Percentiles rank a stretch among this genome's conserved stretches.
Evolutionary conservation across 164 flowering plant genomes (phyloP).

Genomic region (Magnolia sinica): DNA sequence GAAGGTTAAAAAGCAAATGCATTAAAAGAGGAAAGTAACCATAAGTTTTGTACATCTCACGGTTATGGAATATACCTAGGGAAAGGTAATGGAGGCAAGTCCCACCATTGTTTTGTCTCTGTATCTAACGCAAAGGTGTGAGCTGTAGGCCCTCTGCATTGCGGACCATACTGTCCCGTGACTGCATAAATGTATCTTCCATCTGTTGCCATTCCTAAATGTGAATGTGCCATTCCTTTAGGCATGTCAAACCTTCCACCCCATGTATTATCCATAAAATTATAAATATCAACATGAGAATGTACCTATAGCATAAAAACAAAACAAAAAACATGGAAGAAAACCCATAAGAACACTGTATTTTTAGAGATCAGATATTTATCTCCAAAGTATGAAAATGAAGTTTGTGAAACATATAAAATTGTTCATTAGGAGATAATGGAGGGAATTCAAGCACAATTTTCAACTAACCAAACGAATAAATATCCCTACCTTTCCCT

Average conservation of each 20-base stretch:
- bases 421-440: background rate
- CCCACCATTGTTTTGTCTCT: slow-evolving; percentile 58
- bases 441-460: background rate
- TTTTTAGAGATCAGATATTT: background rate
- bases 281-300: slow-evolving; percentile 85
- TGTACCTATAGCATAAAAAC: slow-evolving; percentile 55
- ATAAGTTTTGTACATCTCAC: background rate
- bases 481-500: background rate
- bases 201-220: slow-evolving; percentile 85
- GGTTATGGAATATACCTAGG: slow-evolving; percentile 59
- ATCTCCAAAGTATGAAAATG: background rate
- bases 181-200: slow-evolving; percentile 84
- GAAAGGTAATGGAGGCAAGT: slow-evolving; percentile 68
- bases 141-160: slow-evolving; percentile 81
- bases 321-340: background rate
- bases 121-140: slow-evolving; percentile 71
- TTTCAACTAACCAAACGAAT: background rate
- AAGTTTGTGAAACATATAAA: slow-evolving; percentile 1
- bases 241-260: slow-evolving; percentile 77
- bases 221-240: slow-evolving; percentile 96
- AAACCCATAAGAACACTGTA: background rate
- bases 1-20: background rate
- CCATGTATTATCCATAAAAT: slow-evolving; percentile 81
- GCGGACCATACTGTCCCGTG: slow-evolving; percentile 93
- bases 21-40: background rate